These are phyloP conservation scores for Amphichorda felina DNA, from an alignment of 2,329 filamentous ascomycete species.

Conservation along the genomic window DNA sequence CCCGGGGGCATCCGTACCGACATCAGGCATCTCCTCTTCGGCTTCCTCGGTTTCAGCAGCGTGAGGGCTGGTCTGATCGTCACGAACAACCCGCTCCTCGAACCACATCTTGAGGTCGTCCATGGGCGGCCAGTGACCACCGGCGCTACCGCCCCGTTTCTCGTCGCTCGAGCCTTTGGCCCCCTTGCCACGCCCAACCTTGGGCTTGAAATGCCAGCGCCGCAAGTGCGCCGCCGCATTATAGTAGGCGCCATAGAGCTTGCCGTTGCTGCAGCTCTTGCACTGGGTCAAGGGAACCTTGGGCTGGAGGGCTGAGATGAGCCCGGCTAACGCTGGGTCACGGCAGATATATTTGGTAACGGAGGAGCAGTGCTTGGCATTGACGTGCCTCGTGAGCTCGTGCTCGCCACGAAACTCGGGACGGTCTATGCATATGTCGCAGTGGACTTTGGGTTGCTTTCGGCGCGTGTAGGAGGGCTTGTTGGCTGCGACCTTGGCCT, in stretches of 20 bases:
- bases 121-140: slow-evolving; percentile 45
- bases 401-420: slow-evolving; percentile 81
- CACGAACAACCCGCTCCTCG: slow-evolving; percentile 15
- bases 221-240: slow-evolving; percentile 88
- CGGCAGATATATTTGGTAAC: slow-evolving; percentile 48
- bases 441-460: slow-evolving; percentile 60
- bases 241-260: slow-evolving; percentile 85
- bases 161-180: slow-evolving; percentile 24
- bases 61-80: background rate
- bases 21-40: slow-evolving; percentile 10
- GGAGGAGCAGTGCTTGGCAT: slow-evolving; percentile 47
- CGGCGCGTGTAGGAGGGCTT: slow-evolving; percentile 43
- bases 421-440: slow-evolving; percentile 56
- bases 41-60: slow-evolving; percentile 12
- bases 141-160: slow-evolving; percentile 41
- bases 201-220: slow-evolving; percentile 74
- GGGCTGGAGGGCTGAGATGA: slow-evolving; percentile 31
- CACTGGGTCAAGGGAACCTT: slow-evolving; percentile 62
- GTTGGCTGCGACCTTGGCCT: slow-evolving; percentile 23
- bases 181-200: slow-evolving; percentile 32
- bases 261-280: slow-evolving; percentile 67
- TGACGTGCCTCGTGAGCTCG: slow-evolving; percentile 59
- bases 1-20: background rate
- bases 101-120: slow-evolving; percentile 48
- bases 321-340: slow-evolving; percentile 32